These are phyloP conservation scores for Acacia acuminata DNA, from an alignment of 306 rosid species.

Conservation along the genomic window DNA sequence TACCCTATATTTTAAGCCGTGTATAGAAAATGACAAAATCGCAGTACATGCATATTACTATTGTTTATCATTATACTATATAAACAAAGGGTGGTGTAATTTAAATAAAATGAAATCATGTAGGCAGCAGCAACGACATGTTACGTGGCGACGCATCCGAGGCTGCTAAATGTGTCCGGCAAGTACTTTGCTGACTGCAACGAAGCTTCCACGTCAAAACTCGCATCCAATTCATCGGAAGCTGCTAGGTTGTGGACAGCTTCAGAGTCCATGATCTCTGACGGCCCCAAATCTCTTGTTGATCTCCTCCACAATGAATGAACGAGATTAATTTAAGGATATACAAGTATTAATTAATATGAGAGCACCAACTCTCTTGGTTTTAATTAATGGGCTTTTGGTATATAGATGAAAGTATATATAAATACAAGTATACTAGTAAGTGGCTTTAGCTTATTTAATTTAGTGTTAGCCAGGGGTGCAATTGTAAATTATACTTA, in stretches of 20 bases:
- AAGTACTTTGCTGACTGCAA: conserved; percentile 88
- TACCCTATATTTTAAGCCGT: not conserved
- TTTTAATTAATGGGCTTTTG: not conserved
- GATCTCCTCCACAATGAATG: conserved; percentile 30
- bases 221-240: conserved; percentile 55
- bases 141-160: conserved; percentile 76
- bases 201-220: conserved; percentile 66
- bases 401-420: not conserved
- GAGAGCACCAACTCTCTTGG: not conserved
- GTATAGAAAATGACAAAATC: not conserved
- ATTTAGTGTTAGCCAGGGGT: not conserved
- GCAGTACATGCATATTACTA: not conserved
- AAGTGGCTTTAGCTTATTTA: not conserved
- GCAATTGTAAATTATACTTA: conserved; percentile 22
- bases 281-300: conserved; percentile 44
- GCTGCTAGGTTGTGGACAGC: conserved; percentile 72
- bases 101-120: not conserved
- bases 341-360: not conserved
- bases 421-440: not conserved
- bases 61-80: too few species aligned
- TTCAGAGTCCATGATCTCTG: conserved; percentile 65
- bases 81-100: not conserved
- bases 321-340: conserved; percentile 20
- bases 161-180: conserved; percentile 56
- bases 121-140: conserved; percentile 98